Evolutionary conservation across 1,139 yeast genomes (phyloP).

Genomic region (Debaryomyces subglobosus): DNA sequence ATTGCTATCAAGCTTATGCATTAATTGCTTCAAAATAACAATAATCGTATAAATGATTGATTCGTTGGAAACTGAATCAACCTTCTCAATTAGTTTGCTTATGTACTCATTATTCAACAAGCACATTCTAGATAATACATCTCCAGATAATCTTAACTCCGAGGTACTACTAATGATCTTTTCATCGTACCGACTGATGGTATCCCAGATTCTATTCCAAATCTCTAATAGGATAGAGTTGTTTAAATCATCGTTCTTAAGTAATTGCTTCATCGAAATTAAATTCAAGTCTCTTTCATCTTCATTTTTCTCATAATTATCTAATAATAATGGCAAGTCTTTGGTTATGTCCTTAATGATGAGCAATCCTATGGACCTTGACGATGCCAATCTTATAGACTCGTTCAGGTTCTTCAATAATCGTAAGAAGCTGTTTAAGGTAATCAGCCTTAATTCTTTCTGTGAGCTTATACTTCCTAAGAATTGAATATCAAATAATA

Average conservation of each 20-base stretch:
- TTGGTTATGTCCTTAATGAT: conserved; percentile 38
- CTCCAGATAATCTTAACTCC: conserved; percentile 37
- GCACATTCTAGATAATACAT: conserved; percentile 30
- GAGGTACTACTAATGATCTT: conserved; percentile 15
- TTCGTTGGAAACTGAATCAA: conserved; percentile 18
- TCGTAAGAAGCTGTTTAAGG: conserved; percentile 33
- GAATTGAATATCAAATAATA: conserved; percentile 39
- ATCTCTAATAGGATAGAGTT: conserved; percentile 14
- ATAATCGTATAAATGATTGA: conserved; percentile 32
- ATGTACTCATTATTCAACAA: conserved; percentile 17
- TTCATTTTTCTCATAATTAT: conserved; percentile 23
- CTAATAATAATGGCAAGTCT: conserved; percentile 37
- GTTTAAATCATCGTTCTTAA: conserved; percentile 23
- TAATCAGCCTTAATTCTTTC: conserved; percentile 24
- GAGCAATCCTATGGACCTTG: conserved; percentile 57
- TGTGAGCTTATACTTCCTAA: conserved; percentile 51
- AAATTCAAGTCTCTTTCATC: conserved; percentile 33
- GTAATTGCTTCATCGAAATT: conserved; percentile 41
- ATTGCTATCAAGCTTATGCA: conserved; percentile 23
- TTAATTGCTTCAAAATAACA: conserved; percentile 37
- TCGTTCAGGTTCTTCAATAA: conserved; percentile 38
- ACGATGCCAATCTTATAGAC: conserved; percentile 46
- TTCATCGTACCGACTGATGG: conserved; percentile 17
- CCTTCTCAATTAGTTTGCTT: conserved; percentile 19
- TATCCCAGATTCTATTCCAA: conserved; percentile 21